These are phyloP conservation scores for Albophoma yamanashiensis DNA, from an alignment of 2,329 filamentous ascomycete genomes.

Conservation along the genomic window DNA sequence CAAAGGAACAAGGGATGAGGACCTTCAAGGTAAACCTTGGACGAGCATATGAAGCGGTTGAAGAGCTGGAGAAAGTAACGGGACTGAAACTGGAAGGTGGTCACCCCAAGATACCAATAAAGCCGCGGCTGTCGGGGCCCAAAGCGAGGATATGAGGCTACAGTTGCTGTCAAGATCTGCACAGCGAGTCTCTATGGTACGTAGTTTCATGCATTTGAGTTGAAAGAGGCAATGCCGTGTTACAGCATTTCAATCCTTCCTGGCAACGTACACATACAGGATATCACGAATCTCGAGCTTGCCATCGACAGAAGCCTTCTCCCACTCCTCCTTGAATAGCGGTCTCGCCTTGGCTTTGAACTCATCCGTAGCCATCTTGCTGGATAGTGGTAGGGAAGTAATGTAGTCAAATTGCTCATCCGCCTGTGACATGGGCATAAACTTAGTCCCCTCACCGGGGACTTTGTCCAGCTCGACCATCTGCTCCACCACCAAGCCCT, in stretches of 20 bases:
- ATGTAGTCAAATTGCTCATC: not conserved
- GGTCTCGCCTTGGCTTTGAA: slow-evolving; percentile 12
- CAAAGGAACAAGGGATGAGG: slow-evolving; percentile 59
- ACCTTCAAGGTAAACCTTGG: slow-evolving; percentile 83
- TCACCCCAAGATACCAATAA: slow-evolving; percentile 38
- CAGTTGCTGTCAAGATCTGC: not conserved
- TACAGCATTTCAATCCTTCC: not conserved
- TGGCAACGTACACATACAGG: slow-evolving; percentile 19
- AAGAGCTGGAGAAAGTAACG: slow-evolving; percentile 64
- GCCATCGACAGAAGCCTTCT: slow-evolving; percentile 15
- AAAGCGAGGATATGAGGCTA: slow-evolving; percentile 32
- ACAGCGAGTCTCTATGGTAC: not conserved
- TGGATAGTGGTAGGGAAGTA: slow-evolving; percentile 8
- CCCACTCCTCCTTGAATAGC: slow-evolving; percentile 20
- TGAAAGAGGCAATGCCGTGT: not conserved
- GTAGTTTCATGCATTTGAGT: no score
- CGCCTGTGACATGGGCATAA: not conserved
- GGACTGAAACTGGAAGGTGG: slow-evolving; percentile 51
- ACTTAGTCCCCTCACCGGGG: slow-evolving; percentile 4
- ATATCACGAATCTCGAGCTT: slow-evolving; percentile 15
- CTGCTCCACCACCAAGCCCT: not conserved
- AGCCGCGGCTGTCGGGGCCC: slow-evolving; percentile 19
- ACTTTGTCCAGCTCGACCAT: not conserved
- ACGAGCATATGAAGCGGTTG: slow-evolving; percentile 68
- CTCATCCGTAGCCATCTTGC: slow-evolving; percentile 7